These are phyloP conservation scores for Russula sp. DNA, from an alignment of 768 basidiomycete genomes.

Conservation along the genomic window DNA sequence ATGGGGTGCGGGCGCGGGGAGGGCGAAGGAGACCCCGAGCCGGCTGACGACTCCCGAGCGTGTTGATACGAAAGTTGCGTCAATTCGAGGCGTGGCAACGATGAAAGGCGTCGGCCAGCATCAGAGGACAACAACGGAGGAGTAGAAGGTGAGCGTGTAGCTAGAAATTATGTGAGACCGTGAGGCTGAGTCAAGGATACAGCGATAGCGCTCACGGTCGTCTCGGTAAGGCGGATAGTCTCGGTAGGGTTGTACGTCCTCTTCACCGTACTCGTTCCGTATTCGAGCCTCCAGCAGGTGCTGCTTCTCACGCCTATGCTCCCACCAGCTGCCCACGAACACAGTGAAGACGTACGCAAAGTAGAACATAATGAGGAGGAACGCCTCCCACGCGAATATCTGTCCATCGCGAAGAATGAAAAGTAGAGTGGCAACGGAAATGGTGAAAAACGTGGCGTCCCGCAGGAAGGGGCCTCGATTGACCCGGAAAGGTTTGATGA, in stretches of 20 bases:
- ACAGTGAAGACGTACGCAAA: constrained; percentile 70
- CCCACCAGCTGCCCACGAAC: constrained; percentile 71
- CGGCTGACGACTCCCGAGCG: constrained; percentile 35
- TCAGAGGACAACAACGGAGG: constrained; percentile 16
- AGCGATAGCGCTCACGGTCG: constrained; percentile 40
- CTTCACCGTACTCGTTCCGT: constrained; percentile 52
- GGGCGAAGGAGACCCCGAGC: constrained; percentile 37
- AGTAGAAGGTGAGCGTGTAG: constrained; percentile 19
- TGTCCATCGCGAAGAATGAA: constrained; percentile 68
- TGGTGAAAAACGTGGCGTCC: constrained; percentile 92
- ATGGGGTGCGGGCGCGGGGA: constrained; percentile 33
- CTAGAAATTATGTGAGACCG: constrained; percentile 4
- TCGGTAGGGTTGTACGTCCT: constrained; percentile 34
- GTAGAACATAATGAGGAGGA: constrained; percentile 64
- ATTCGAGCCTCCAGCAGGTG: constrained; percentile 43
- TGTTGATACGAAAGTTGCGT: constrained; percentile 37
- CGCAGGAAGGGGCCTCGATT: constrained; percentile 75
- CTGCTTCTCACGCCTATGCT: constrained; percentile 43
- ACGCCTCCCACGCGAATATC: constrained; percentile 69
- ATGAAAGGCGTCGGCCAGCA: constrained; percentile 33
- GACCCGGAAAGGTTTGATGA: constrained; percentile 92
- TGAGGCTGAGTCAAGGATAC: constrained; percentile 2
- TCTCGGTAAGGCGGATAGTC: constrained; percentile 52
- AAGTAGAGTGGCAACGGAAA: constrained; percentile 70
- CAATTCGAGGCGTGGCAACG: constrained; percentile 34